Base-by-base conservation (phyloP, 2,329 filamentous ascomycete species). In the Cyanodermella asteris region DNA sequence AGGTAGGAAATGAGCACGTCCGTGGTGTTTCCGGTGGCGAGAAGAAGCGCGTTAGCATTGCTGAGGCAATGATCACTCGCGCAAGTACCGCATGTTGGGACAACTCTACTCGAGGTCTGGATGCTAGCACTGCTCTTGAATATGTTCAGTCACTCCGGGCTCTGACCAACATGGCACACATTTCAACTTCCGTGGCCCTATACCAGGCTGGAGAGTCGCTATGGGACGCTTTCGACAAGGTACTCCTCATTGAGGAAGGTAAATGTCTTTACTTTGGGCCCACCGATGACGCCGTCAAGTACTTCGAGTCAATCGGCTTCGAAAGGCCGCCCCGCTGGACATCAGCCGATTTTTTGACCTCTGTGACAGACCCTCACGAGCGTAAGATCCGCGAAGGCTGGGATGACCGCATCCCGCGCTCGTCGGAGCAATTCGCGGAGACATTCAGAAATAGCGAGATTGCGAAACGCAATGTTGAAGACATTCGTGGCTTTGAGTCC, bases 31-130 rank as follows among this genome's bases (percentile, higher is more conserved):
- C 62, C 6, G 72, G 72, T 14, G 72, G 72, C 18, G 72, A 77
- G 43, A 56, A 70, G 28, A 82, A 87, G 51, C 68, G 80, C 42
- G 77, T 90, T 5, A 75, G 69, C 22, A 80, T 87, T 32, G 75
- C 73, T 1, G 77, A 87, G 46, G 77, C 76, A 35, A 61, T 72
- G 31, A 53, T 81, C 7, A 70, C 70, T 10, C 50, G 50, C n/a
- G 62, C 65, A 2, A 67, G 59, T 20, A 53, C 64, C 2, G 70
- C 76, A 42, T 72, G 69, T 31, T 87, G 77, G 76, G 78, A 74
- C 31, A 78, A 78, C 34, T 69, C 61, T 13, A 82, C 75, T 0
- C 58, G 64, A 25, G 76, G 76, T 7, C 55, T 84, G 1, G 76
- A 82, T 43, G 68, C 70, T 0, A 67, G 67, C 6, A 80, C 71